Evolutionary conservation across 108 stramenopile species (phyloP).

Genomic region (Parmales sp.): DNA sequence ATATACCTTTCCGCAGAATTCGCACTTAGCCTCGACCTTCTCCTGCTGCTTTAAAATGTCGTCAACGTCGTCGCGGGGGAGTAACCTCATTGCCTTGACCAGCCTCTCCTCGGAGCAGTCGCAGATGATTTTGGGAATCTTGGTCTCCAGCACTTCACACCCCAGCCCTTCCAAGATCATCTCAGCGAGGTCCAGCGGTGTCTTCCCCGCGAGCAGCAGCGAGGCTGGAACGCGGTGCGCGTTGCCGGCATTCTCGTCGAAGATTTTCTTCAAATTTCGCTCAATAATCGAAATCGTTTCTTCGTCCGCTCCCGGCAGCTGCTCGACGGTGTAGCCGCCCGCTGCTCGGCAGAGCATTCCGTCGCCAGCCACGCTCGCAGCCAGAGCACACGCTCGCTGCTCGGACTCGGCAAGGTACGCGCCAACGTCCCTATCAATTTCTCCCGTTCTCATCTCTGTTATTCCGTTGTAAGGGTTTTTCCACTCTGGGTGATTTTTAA

Average conservation of each 20-base stretch:
- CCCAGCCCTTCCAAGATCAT: conserved; percentile 66
- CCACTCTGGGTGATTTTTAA: conserved; percentile 72
- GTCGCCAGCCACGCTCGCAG: conserved; percentile 55
- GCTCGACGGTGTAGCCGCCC: conserved; percentile 75
- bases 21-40: conserved; percentile 65
- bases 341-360: conserved; percentile 70
- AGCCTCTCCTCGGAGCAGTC: conserved; percentile 63
- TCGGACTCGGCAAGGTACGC: conserved; percentile 48
- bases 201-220: conserved; percentile 51
- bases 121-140: conserved; percentile 16
- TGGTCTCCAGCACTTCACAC: background rate
- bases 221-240: conserved; percentile 55
- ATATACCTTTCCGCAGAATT: conserved; percentile 74
- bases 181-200: conserved; percentile 58
- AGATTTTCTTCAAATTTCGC: conserved; percentile 54
- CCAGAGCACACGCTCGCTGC: conserved; percentile 73
- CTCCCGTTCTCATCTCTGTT: conserved; percentile 57
- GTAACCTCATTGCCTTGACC: conserved; percentile 54
- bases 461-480: conserved; percentile 78
- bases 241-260: conserved; percentile 58
- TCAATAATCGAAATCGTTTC: conserved; percentile 46
- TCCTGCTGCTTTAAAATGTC: conserved; percentile 55
- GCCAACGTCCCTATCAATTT: conserved; percentile 76
- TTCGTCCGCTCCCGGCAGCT: conserved; percentile 51
- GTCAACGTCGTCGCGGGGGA: conserved; percentile 64